These are phyloP conservation scores for Sophora flavescens DNA, from an alignment of 306 rosid species.

Conservation along the genomic window DNA sequence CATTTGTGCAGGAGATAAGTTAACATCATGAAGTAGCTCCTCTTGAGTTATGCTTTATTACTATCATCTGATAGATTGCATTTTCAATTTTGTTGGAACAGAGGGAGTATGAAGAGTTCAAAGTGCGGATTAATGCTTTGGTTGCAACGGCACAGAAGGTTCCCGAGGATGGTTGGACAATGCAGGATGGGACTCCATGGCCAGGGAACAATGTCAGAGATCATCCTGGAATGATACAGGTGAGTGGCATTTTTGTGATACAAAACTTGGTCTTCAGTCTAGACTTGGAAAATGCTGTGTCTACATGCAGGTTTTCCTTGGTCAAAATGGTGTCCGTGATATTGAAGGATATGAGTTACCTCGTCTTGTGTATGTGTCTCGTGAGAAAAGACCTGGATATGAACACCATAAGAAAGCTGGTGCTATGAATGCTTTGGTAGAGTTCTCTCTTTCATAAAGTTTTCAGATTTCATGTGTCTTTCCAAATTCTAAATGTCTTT, in stretches of 20 bases:
- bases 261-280: background rate
- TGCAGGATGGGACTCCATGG: conserved; percentile 99
- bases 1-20: background rate
- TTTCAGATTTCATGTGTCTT: too few species aligned
- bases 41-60: background rate
- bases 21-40: background rate
- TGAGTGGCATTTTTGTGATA: conserved; percentile 42
- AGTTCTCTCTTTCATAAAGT: too few species aligned
- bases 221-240: conserved; percentile 99
- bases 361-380: too few species aligned
- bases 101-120: conserved; percentile 96
- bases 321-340: conserved; percentile 87
- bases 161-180: conserved; percentile 98
- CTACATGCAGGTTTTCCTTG: conserved; percentile 81
- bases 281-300: conserved; percentile 5
- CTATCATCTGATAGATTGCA: conserved; percentile 34
- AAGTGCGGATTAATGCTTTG: conserved; percentile 80
- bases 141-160: conserved; percentile 89
- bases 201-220: conserved; percentile 93
- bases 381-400: too few species aligned
- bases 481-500: too few species aligned
- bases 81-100: conserved; percentile 48
- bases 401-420: too few species aligned
- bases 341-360: conserved; percentile 86
- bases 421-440: too few species aligned